Conservation (phyloP, 305 asterid species). For the Fraxinus platypoda region DNA sequence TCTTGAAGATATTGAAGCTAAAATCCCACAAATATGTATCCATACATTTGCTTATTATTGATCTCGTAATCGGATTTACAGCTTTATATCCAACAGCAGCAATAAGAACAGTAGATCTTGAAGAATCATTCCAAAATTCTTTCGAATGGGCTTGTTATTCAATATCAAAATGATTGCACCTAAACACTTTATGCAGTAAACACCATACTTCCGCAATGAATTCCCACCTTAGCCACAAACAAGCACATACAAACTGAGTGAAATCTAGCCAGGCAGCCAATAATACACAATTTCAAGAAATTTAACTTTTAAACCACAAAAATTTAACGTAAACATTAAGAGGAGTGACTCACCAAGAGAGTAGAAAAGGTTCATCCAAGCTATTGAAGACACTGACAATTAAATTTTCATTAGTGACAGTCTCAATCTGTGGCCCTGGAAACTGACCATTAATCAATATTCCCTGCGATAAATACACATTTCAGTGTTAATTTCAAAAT, state of each 20-base stretch:
- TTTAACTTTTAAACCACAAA: background rate
- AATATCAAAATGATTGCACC: background rate
- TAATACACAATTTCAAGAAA: background rate
- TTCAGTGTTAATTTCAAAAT: background rate
- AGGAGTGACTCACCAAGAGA: conserved; percentile 60
- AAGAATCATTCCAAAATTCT: background rate
- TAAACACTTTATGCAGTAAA: background rate
- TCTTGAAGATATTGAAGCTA: too few species aligned
- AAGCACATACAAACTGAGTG: background rate
- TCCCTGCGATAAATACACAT: conserved; percentile 44
- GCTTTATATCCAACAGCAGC: background rate
- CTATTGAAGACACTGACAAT: conserved; percentile 71
- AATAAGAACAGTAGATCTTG: background rate
- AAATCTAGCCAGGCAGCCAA: background rate
- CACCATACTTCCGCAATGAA: background rate
- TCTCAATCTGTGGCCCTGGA: conserved; percentile 79
- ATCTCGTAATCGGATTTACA: background rate
- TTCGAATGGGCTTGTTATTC: background rate
- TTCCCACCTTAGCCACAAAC: background rate
- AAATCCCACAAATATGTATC: background rate
- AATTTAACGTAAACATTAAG: background rate
- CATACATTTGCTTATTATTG: background rate
- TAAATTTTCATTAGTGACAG: conserved; percentile 78
- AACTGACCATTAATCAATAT: conserved; percentile 86
- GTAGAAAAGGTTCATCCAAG: conserved; percentile 79